Evolutionary conservation across 2,329 filamentous ascomycete genomes (phyloP), one percentile per base, ranked within the genome.

Genomic region (Aspergillus arachidicola): DNA sequence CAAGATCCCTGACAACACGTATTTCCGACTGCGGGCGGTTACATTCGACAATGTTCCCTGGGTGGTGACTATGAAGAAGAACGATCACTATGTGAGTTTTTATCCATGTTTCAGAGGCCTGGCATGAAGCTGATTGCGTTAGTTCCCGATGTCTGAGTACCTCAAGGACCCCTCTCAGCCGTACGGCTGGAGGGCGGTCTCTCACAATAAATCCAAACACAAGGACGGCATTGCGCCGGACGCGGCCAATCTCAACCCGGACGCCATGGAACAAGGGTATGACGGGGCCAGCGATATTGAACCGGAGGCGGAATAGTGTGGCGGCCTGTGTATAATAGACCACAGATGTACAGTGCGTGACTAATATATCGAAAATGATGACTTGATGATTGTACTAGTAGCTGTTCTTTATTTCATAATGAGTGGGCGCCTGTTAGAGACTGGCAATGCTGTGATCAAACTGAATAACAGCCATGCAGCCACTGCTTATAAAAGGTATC

Each of bases 61-160:
- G 93, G 93, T 99, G n/a, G 92, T 96, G 45, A 99, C 95, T 10
- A 97, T 99, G 92, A 99, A 99, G 88, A 98, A 98, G 86, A 97
- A 97, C 71, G 94, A 99, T 76, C 95, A 99, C 79, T 99, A 99
- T 77, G 82, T 84, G 72, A 74, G 81, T 75, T 19, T 5, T 43
- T 26, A 21, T 32, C 28, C 38, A 32, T 7, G 9, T 5, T 45
- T 0, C 11, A 10, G 21, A 30, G 10, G 21, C 2, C 11, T 30
- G 1, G 45, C 11, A 34, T 32, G 26, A 32, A n/a, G n/a, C 63
- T 70, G 58, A 69, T 64, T 30, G 38, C 58, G 5, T 38, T 63
- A 83, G 81, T 90, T 89, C 80, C 87, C 87, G 3, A 89, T 88
- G 64, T 85, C 88, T 34, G 87, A 89, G 75, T 89, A 88, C 64